phyloP scores from a whole-genome alignment of 495 filamentous ascomycete genomes.

The Trichoderma erinaceum region DNA sequence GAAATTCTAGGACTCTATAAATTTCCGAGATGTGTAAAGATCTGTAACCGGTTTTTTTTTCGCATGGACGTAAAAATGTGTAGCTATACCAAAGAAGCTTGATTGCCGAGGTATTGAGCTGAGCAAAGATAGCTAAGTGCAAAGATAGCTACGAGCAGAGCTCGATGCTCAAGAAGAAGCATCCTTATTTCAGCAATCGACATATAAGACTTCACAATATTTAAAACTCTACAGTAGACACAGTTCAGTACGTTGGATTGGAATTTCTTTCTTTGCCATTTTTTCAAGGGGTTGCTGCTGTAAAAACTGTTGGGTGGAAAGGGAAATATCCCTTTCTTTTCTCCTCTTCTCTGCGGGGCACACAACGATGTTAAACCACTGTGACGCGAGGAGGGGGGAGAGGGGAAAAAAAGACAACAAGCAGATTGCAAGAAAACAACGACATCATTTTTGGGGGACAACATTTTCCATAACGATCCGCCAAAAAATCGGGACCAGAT shows the following conservation, averaged over 20 bases:
- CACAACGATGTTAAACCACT: not conserved
- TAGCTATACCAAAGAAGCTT: too few relatives aligned
- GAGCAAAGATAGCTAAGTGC: too few relatives aligned
- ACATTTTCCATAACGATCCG: conserved; percentile 12
- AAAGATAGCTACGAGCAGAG: too few relatives aligned
- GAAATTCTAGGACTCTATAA: too few relatives aligned
- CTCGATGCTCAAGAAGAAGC: too few relatives aligned
- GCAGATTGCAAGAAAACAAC: conserved; percentile 5
- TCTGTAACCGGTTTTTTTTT: too few relatives aligned
- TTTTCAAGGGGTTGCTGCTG: conserved; percentile 12
- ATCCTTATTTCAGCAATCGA: not conserved
- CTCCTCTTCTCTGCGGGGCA: not conserved
- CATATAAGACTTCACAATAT: not conserved
- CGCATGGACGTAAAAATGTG: too few relatives aligned
- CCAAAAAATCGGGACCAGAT: conserved; percentile 9
- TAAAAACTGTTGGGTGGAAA: not conserved
- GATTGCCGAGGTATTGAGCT: too few relatives aligned
- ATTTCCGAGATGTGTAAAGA: too few relatives aligned
- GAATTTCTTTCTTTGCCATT: conserved; percentile 12
- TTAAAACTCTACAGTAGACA: not conserved
- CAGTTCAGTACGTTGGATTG: not conserved
- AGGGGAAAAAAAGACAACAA: not conserved
- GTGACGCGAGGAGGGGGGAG: not conserved
- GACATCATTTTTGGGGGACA: conserved; percentile 1
- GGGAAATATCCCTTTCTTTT: not conserved